These are phyloP conservation scores for Fraxinus velutina DNA, from an alignment of 305 asterid species.

Conservation along the genomic window DNA sequence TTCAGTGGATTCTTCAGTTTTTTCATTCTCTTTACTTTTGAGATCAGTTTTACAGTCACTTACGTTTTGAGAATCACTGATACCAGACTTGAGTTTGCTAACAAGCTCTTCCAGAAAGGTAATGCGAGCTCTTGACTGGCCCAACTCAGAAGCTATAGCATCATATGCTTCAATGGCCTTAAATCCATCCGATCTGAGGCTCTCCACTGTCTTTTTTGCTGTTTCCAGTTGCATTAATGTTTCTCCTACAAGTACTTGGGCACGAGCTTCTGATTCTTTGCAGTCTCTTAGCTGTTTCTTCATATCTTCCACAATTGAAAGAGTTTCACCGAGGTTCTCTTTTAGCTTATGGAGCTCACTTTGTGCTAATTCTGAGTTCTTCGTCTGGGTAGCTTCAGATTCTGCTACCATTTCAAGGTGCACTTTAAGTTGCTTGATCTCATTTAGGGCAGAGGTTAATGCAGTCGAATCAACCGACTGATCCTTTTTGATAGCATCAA, in stretches of 20 bases:
- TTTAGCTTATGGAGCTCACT: constrained; percentile 51
- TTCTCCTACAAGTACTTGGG: constrained; percentile 47
- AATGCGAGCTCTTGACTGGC: constrained; percentile 53
- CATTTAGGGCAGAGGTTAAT: constrained; percentile 55
- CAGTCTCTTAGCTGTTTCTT: constrained; percentile 45
- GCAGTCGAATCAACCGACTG: constrained; percentile 46
- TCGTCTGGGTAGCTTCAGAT: constrained; percentile 50
- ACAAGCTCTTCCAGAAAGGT: constrained; percentile 47
- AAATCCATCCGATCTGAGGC: constrained; percentile 45
- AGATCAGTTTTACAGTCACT: not conserved
- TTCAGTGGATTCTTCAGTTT: constrained; percentile 22
- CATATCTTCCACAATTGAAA: constrained; percentile 52
- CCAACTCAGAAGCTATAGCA: constrained; percentile 51
- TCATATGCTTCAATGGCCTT: constrained; percentile 44
- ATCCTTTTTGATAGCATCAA: constrained; percentile 36
- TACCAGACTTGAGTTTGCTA: constrained; percentile 45
- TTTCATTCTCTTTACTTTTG: constrained; percentile 18
- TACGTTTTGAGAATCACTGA: constrained; percentile 19
- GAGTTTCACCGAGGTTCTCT: constrained; percentile 50
- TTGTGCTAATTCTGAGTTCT: constrained; percentile 41
- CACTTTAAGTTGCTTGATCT: constrained; percentile 48
- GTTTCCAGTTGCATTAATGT: constrained; percentile 64
- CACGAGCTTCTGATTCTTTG: constrained; percentile 55
- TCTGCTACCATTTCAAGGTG: constrained; percentile 49
- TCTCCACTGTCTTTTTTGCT: constrained; percentile 54